Evolutionary conservation across 2,329 filamentous ascomycete genomes (phyloP).

Genomic region (Leptodontidium sp.): DNA sequence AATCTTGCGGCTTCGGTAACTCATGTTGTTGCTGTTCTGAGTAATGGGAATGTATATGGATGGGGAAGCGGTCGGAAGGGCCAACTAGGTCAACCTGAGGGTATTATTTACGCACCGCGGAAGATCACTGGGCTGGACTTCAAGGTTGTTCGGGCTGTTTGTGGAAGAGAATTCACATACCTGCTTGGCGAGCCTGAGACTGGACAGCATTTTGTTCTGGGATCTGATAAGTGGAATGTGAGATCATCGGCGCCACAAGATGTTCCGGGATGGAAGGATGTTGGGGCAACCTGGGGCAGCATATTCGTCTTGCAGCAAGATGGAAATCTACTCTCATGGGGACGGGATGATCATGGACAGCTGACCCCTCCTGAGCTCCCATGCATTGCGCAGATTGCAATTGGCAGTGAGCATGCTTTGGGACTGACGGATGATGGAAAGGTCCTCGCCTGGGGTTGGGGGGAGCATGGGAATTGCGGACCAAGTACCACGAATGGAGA

Average conservation of each 20-base stretch:
- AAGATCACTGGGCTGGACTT: slow-evolving; percentile 69
- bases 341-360: slow-evolving; percentile 86
- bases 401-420: slow-evolving; percentile 91
- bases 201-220: slow-evolving; percentile 73
- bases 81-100: slow-evolving; percentile 72
- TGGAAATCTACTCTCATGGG: slow-evolving; percentile 75
- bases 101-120: slow-evolving; percentile 64
- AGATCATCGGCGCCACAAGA: slow-evolving; percentile 62
- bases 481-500: slow-evolving; percentile 68
- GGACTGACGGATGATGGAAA: slow-evolving; percentile 70
- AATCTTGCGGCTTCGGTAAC: slow-evolving; percentile 78
- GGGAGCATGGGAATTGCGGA: slow-evolving; percentile 97
- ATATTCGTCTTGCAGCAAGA: slow-evolving; percentile 73
- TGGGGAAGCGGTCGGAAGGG: slow-evolving; percentile 91
- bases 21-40: slow-evolving; percentile 78
- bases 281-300: slow-evolving; percentile 84
- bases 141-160: slow-evolving; percentile 71
- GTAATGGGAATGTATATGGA: slow-evolving; percentile 80
- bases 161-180: slow-evolving; percentile 87
- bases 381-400: slow-evolving; percentile 68
- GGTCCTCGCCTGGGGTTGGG: slow-evolving; percentile 93
- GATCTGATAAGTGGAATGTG: slow-evolving; percentile 77
- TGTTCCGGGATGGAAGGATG: slow-evolving; percentile 67
- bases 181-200: slow-evolving; percentile 63
- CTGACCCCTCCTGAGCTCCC: slow-evolving; percentile 71